Percentiles rank a stretch among this genome's conserved stretches.
Conservation (phyloP, 1,139 yeast genomes). For the Yamadazyma triangularis region DNA sequence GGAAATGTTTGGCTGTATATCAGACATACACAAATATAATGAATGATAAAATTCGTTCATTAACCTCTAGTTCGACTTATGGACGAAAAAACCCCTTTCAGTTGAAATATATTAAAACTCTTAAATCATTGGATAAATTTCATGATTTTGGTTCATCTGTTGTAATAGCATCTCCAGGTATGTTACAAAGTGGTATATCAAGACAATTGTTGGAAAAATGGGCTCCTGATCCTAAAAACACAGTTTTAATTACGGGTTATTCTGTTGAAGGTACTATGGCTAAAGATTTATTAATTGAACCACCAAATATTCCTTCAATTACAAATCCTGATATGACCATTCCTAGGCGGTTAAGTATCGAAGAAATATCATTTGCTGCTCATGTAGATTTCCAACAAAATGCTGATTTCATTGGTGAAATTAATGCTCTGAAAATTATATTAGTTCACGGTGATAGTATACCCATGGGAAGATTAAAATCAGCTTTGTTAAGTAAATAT, state of each 20-base stretch:
- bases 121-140: slow-evolving; percentile 75
- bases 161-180: slow-evolving; percentile 95
- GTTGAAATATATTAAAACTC: slow-evolving; percentile 78
- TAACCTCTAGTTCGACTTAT: slow-evolving; percentile 55
- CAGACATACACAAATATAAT: slow-evolving; percentile 96
- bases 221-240: slow-evolving; percentile 95
- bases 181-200: slow-evolving; percentile 94
- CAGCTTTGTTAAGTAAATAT: slow-evolving; percentile 86
- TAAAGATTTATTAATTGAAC: slow-evolving; percentile 80
- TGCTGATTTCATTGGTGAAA: slow-evolving; percentile 81
- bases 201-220: slow-evolving; percentile 88
- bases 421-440: slow-evolving; percentile 78
- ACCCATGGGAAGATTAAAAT: slow-evolving; percentile 95
- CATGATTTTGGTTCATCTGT: slow-evolving; percentile 96
- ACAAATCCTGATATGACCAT: slow-evolving; percentile 75
- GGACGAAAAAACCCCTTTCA: slow-evolving; percentile 71
- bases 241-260: slow-evolving; percentile 89
- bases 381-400: slow-evolving; percentile 97
- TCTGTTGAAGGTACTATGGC: slow-evolving; percentile 99
- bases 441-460: slow-evolving; percentile 97
- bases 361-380: slow-evolving; percentile 96
- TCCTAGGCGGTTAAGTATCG: slow-evolving; percentile 85
- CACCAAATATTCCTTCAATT: slow-evolving; percentile 79
- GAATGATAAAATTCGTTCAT: slow-evolving; percentile 84
- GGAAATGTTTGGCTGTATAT: slow-evolving; percentile 95